Evolutionary conservation across 495 filamentous ascomycete species (phyloP), one percentile per base, ranked within the genome.

Genomic region (Penicillium salamii): DNA sequence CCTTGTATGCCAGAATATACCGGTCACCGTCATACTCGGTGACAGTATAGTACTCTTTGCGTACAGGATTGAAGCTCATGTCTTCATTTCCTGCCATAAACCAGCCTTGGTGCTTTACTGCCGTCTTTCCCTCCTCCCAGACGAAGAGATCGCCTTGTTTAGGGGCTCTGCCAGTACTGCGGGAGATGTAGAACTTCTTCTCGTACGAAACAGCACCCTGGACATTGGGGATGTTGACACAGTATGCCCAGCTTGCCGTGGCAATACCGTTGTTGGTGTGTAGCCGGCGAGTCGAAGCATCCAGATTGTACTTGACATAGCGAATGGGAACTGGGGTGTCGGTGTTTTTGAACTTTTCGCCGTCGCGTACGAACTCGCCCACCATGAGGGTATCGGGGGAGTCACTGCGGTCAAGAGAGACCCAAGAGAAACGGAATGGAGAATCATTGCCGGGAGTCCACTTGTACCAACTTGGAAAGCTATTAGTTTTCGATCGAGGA

Each of bases 51-150:
- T 55, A 63, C 48, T 60, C 57, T 53, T 43, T 43, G 7, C 45
- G 39, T 9, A 51, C 49, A 11, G 40, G 31, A 32, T 58, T 57
- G 35, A 39, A 63, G 23, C 54, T 57, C 33, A 60, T 9, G 20
- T 63, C 61, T 40, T 63, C 60, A 46, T 57, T 57, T 0, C 60
- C 60, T 9, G 60, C 50, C 41, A 51, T 53, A 12, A 63, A 60
- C 46, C 46, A 63, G 3, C 46, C 42, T 20, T 17, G 6, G 21
- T 44, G 33, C 2, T 24, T n/a, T 28, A 28, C 40, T 5, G 54
- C 52, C 12, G 32, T 15, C 17, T 44, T 11, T 0, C 60, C 61
- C 11, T 56, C 34, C 7, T 47, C 21, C 61, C 57, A 61, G n/a
- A 24, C 53, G 12, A 55, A 61, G 5, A 60, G 43, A 31, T 63